Base-by-base conservation (phyloP, 1,284 basidiomycete genomes). In the Ceratobasidium papillatum region DNA sequence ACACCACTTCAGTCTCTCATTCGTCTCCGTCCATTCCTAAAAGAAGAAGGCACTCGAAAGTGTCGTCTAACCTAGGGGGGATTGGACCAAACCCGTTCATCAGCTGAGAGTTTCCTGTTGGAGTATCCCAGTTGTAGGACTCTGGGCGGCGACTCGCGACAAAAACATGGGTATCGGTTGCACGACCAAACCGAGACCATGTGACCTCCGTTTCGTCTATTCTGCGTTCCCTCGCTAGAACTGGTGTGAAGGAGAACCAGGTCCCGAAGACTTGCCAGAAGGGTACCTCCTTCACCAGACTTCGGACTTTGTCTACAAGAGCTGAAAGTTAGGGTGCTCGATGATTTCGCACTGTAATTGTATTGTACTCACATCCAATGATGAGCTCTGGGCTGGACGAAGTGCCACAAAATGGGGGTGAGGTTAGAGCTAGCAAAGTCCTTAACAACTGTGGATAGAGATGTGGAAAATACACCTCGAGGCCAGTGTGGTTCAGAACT, bases 221-320 rank as follows among this genome's bases (percentile, higher is more conserved):
- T 52, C 62, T 47, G n/a, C 36, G 59, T 17, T 71, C 65, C 45
- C 81, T 83, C 12, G 80, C 80, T 8, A 91, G 82, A 2, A 94
- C 89, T 0, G 91, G 89, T 54, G 82, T 80, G 76, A 91, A 93
- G 8, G 85, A 80, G 82, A 95, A 96, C 93, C 93, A 96, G 0
- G 91, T 81, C 19, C 93, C 93, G 77, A 96, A 92, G 0, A 90
- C 90, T 12, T 85, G 84, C 94, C 94, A 95, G 81, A 95, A 96
- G 0, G 90, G 85, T 0, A 88, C 85, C 80, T 95, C 94, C 78
- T 94, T 94, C 1, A 86, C 77, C 49, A 94, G 84, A 76, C 91
- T 94, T 43, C 94, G 90, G 52, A 94, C 84, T 82, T 91, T 93
- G 86, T 94, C 93, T 79, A 66, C 25, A 30, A 32, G 5, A 43